Conservation (phyloP, 257 asterid genomes). For the Solanum chilense region DNA sequence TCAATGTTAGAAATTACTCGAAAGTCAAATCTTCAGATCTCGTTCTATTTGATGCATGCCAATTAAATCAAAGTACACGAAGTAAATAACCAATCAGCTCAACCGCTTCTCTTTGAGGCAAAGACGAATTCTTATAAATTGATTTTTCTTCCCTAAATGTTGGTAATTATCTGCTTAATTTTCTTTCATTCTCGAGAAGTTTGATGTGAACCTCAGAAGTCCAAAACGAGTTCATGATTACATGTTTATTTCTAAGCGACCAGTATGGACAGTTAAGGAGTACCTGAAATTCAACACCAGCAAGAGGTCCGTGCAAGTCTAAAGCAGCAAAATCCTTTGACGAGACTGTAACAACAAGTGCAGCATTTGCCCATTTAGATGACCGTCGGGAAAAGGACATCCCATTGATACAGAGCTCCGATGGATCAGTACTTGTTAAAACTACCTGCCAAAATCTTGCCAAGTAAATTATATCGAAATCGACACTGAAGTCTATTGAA, state of each 20-base stretch:
- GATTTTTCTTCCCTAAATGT: neutral
- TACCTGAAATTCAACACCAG: constrained; percentile 95
- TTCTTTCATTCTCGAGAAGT: neutral
- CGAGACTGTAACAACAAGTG: constrained; percentile 69
- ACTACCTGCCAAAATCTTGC: constrained; percentile 65
- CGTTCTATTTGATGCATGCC: neutral
- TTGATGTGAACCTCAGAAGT: neutral
- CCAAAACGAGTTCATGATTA: neutral
- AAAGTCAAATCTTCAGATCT: neutral
- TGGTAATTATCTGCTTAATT: neutral
- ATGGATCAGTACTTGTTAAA: constrained; percentile 79
- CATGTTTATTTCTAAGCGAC: neutral
- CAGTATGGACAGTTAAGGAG: neutral
- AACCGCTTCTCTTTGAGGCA: neutral
- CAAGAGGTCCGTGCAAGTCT: constrained; percentile 63
- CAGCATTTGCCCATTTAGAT: constrained; percentile 95
- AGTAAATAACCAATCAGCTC: neutral
- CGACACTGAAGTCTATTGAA: neutral
- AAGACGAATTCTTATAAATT: neutral
- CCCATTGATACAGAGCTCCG: constrained; percentile 87
- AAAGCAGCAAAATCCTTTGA: constrained; percentile 65
- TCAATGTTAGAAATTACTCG: neutral
- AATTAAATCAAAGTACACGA: neutral
- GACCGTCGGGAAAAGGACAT: constrained; percentile 94
- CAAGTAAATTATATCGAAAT: neutral